phyloP scores from a whole-genome alignment of 177 flowering plant species.

The Vitis hybrid region DNA sequence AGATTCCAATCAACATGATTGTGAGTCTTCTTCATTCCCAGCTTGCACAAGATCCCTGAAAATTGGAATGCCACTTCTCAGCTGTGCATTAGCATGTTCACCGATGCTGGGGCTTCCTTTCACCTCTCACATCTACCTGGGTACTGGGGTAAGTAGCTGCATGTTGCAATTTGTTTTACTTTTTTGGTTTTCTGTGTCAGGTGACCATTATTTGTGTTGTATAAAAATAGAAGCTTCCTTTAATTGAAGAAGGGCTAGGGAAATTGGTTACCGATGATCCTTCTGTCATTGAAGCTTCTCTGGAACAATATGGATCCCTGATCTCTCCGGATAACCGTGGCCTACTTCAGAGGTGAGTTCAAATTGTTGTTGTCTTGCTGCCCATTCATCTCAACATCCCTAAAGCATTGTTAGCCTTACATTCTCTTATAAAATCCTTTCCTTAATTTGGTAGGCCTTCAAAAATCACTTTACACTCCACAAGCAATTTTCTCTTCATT shows the following conservation, averaged over 20 bases:
- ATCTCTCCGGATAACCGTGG: constrained; percentile 41
- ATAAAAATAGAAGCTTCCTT: constrained; percentile 40
- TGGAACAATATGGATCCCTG: constrained; percentile 42
- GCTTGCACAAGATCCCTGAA: too few relatives aligned
- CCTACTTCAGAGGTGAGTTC: constrained; percentile 49
- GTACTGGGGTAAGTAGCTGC: constrained; percentile 39
- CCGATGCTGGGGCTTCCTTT: constrained; percentile 81
- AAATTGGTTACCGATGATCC: constrained; percentile 64
- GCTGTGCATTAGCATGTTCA: too few relatives aligned
- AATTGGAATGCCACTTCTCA: too few relatives aligned
- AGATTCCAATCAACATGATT: constrained; percentile 1
- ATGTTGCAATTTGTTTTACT: not conserved
- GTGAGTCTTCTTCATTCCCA: too few relatives aligned
- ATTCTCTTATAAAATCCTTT: too few relatives aligned
- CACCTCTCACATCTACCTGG: constrained; percentile 71
- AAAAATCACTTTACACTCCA: too few relatives aligned
- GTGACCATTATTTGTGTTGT: too few relatives aligned
- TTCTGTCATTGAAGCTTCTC: constrained; percentile 50
- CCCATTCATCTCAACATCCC: too few relatives aligned
- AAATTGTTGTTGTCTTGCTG: not conserved
- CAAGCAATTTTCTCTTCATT: too few relatives aligned
- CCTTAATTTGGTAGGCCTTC: too few relatives aligned
- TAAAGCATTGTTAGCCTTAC: too few relatives aligned
- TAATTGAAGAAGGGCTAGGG: constrained; percentile 55
- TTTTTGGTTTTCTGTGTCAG: not conserved